Evolutionary conservation across 1,139 yeast genomes (phyloP), one percentile per base, ranked within the genome.

Genomic region (Nakaseomyces glabratus): DNA sequence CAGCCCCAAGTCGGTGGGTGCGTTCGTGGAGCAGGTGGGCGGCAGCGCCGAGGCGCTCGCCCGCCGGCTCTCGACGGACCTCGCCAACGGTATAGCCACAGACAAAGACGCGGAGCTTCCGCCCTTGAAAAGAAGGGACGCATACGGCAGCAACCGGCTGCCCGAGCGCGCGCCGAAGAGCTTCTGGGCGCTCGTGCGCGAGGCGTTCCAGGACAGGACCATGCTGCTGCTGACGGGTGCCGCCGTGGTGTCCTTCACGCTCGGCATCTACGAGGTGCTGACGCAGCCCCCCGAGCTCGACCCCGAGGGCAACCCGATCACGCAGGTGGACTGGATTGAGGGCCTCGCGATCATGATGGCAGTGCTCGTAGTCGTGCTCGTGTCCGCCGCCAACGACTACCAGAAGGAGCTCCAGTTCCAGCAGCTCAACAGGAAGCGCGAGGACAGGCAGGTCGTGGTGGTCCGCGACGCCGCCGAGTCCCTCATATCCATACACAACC

Each of bases 301-400:
- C 55, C 77, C 72, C 9, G 82, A 84, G 46, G 93, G 95, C 16
- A 65, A 72, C 16, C 65, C 73, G 13, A 55, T 77, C 36, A 95
- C 95, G 12, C 73, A 75, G 48, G 90, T 88, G 18, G 94, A 86
- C 54, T 86, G 96, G 96, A 95, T 93, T 33, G 99, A 90, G 64
- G 99, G 99, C 46, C 95, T 88, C 28, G 98, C 98, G 28, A 93
- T 93, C 54, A 71, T 93, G 47, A 82, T 81, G 13, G 99, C 99
- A 12, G 82, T 93, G 19, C 52, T 76, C 7, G 90, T 93, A 42
- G 97, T 93, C 25, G 95, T 93, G 4, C 47, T 84, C 3, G 98
- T 93, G 10, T 95, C 96, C 33, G 93, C 96, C 2, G 81, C 75
- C 13, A 93, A 93, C 58, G 98, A 93, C 60, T 93, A 82, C 65